phyloP scores from a whole-genome alignment of 1,139 yeast genomes.

The Taphrina confusa region DNA sequence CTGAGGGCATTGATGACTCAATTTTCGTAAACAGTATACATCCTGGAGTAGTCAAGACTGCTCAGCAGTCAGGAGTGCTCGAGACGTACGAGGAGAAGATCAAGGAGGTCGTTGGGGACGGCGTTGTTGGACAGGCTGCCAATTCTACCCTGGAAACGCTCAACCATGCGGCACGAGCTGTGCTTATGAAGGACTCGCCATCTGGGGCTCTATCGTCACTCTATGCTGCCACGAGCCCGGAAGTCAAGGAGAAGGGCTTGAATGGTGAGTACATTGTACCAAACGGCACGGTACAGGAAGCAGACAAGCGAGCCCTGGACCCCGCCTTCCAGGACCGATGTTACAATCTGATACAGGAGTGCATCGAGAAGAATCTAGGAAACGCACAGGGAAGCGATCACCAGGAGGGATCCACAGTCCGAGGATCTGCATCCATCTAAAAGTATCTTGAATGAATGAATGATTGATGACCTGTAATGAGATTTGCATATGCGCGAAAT shows the following conservation, averaged over 20 bases:
- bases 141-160: background rate
- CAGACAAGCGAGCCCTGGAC: constrained; percentile 26
- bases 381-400: constrained; percentile 25
- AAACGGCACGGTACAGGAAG: constrained; percentile 26
- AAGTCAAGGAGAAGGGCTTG: constrained; percentile 16
- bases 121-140: constrained; percentile 13
- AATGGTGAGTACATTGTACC: constrained; percentile 34
- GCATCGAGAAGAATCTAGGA: constrained; percentile 15
- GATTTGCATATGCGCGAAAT: no score
- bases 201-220: constrained; percentile 24
- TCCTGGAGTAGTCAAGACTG: constrained; percentile 35
- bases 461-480: no score
- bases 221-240: constrained; percentile 31
- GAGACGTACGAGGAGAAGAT: constrained; percentile 28
- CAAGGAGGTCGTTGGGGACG: constrained; percentile 18
- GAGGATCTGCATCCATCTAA: constrained; percentile 25
- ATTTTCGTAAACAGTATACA: constrained; percentile 23
- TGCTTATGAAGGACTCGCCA: constrained; percentile 27
- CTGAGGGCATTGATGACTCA: constrained; percentile 6
- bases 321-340: constrained; percentile 18
- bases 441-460: no score
- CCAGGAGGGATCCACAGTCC: constrained; percentile 25
- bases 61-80: constrained; percentile 31
- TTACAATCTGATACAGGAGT: constrained; percentile 25
- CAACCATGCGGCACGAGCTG: constrained; percentile 25